Conservation (phyloP, 1,284 basidiomycete genomes). For the Melampsora medusae region DNA sequence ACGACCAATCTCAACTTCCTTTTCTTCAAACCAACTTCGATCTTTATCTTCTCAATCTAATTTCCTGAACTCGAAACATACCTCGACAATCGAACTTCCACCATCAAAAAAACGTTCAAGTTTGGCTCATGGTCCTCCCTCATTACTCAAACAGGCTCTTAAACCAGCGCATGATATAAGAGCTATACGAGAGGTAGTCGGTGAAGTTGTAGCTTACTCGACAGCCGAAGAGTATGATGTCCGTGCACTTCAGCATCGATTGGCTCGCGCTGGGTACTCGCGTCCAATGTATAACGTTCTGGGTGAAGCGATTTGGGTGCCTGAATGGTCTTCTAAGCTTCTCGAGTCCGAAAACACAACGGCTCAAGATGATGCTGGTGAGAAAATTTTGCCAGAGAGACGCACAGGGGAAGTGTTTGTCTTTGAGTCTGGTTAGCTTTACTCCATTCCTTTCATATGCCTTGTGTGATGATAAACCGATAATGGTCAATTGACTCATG, state of each 20-base stretch:
- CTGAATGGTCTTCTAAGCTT: constrained; percentile 23
- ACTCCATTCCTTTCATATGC: background rate
- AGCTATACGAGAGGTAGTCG: constrained; percentile 5
- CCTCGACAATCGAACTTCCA: background rate
- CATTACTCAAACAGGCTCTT: constrained; percentile 28
- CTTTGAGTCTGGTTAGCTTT: constrained; percentile 44
- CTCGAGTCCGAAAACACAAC: background rate
- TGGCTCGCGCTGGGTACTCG: constrained; percentile 18
- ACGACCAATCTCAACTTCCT: too few relatives aligned
- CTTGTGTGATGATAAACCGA: constrained; percentile 6
- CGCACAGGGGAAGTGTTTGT: constrained; percentile 41
- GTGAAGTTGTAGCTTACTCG: constrained; percentile 38
- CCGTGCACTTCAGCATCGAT: constrained; percentile 16
- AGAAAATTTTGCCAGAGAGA: background rate
- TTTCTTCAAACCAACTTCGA: too few relatives aligned
- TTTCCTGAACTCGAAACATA: too few relatives aligned
- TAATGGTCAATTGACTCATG: background rate
- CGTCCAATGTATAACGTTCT: constrained; percentile 34
- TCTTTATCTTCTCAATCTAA: too few relatives aligned
- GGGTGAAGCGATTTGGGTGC: constrained; percentile 43
- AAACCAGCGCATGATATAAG: constrained; percentile 6
- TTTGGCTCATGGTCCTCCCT: constrained; percentile 32
- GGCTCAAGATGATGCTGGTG: background rate
- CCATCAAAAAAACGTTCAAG: background rate
- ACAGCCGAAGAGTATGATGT: constrained; percentile 43